These are phyloP conservation scores for Aspergillus fumigatiaffinis DNA, from an alignment of 2,329 filamentous ascomycete species.

Conservation along the genomic window DNA sequence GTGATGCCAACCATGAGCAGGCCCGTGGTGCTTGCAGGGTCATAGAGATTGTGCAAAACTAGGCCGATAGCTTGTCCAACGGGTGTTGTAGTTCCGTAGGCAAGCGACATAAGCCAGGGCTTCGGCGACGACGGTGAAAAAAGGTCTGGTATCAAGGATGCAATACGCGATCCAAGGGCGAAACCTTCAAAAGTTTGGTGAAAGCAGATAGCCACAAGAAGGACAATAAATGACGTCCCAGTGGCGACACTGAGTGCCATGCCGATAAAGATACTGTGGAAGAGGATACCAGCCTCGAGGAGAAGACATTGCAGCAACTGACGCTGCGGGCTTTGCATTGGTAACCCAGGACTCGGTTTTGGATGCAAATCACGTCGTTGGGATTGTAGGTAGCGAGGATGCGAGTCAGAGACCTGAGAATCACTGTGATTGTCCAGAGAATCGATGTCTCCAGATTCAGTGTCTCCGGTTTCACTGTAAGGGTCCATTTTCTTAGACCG, in stretches of 20 bases:
- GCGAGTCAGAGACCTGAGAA: slow-evolving; percentile 9
- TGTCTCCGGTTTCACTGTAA: slow-evolving; percentile 52
- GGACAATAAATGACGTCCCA: slow-evolving; percentile 73
- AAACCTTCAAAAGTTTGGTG: slow-evolving; percentile 88
- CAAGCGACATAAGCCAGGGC: slow-evolving; percentile 67
- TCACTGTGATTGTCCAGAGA: slow-evolving; percentile 20
- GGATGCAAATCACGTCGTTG: slow-evolving; percentile 14
- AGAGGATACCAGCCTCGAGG: slow-evolving; percentile 77
- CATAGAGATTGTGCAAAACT: slow-evolving; percentile 72
- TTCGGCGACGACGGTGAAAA: slow-evolving; percentile 70
- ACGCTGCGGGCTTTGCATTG: slow-evolving; percentile 57
- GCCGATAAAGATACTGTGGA: slow-evolving; percentile 81
- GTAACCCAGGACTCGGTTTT: slow-evolving; percentile 27
- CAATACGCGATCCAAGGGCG: slow-evolving; percentile 79
- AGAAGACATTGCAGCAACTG: slow-evolving; percentile 73
- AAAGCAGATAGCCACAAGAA: slow-evolving; percentile 75
- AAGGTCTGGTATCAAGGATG: slow-evolving; percentile 60
- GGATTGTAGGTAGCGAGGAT: slow-evolving; percentile 11
- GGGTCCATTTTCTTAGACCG: slow-evolving; percentile 20
- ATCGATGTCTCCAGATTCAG: slow-evolving; percentile 56
- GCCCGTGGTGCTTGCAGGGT: slow-evolving; percentile 70
- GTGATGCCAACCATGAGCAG: slow-evolving; percentile 80
- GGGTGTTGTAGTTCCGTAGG: slow-evolving; percentile 69
- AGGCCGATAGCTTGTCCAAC: slow-evolving; percentile 80
- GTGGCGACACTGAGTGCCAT: slow-evolving; percentile 82